Evolutionary conservation across 345 rosid genomes (phyloP).

Genomic region (Carallia brachiata): DNA sequence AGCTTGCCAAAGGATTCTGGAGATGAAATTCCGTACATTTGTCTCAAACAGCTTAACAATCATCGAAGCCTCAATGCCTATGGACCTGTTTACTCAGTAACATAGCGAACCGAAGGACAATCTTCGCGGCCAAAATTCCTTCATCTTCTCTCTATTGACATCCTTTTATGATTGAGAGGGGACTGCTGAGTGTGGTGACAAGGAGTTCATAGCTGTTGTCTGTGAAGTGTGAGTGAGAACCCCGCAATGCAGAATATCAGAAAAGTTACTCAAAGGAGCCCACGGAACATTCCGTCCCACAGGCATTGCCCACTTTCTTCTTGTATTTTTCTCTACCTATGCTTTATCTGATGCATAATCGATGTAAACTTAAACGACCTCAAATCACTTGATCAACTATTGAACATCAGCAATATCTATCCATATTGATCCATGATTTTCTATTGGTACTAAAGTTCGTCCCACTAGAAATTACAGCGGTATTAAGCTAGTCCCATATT

Average conservation of each 20-base stretch:
- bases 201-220: too few relatives aligned
- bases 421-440: too few relatives aligned
- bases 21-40: conserved; percentile 38
- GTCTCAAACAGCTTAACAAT: conserved; percentile 33
- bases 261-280: background rate
- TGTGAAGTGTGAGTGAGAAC: too few relatives aligned
- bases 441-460: too few relatives aligned
- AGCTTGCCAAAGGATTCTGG: conserved; percentile 27
- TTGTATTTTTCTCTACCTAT: background rate
- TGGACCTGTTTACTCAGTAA: conserved; percentile 56
- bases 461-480: too few relatives aligned
- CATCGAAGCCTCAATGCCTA: conserved; percentile 34
- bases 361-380: background rate
- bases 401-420: background rate
- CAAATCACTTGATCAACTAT: background rate
- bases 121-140: background rate
- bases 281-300: background rate
- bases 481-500: too few relatives aligned
- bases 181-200: too few relatives aligned
- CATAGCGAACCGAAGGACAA: conserved; percentile 19
- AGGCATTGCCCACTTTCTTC: background rate
- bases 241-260: too few relatives aligned
- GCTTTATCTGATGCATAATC: background rate
- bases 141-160: too few relatives aligned
- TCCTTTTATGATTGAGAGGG: too few relatives aligned